A percentile compares a stretch with the other conserved stretches of the same genome.
Conservation (phyloP, 2,329 filamentous ascomycete species). For the Pestalotiopsis sp. region DNA sequence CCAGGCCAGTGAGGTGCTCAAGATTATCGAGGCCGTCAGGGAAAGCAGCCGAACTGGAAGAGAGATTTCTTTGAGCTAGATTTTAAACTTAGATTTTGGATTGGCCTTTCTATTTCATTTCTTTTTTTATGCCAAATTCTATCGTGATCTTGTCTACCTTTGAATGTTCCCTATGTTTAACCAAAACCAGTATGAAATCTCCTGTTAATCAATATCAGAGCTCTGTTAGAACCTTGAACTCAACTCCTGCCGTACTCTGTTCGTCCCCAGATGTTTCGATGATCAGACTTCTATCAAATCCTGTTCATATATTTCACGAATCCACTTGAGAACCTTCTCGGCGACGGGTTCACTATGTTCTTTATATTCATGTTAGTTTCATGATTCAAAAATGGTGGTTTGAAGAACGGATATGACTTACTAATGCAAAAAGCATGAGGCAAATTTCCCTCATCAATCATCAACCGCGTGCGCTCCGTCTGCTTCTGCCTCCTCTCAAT, state of each 20-base stretch:
- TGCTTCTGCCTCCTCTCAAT: constrained; percentile 42
- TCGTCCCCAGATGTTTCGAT: background rate
- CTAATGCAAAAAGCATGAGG: constrained; percentile 64
- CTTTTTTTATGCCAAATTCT: too few relatives aligned
- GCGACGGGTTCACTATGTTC: constrained; percentile 51
- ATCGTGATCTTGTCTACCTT: too few relatives aligned
- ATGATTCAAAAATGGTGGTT: background rate
- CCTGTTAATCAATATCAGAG: too few relatives aligned
- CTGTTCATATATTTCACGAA: constrained; percentile 49
- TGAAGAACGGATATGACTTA: constrained; percentile 30
- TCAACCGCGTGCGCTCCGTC: constrained; percentile 44
- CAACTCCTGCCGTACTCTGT: constrained; percentile 26
- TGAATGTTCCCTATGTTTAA: too few relatives aligned
- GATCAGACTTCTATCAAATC: background rate
- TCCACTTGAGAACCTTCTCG: constrained; percentile 48
- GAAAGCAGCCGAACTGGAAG: constrained; percentile 52
- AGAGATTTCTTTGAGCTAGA: constrained; percentile 35
- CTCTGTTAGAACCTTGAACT: background rate
- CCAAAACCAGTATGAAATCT: too few relatives aligned
- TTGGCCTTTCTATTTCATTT: too few relatives aligned
- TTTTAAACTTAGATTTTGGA: background rate
- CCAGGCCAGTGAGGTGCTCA: constrained; percentile 55
- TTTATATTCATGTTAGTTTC: constrained; percentile 17
- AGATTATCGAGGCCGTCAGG: constrained; percentile 52
- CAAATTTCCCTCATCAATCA: constrained; percentile 57